phyloP scores from a whole-genome alignment of 805 yeast species.

The Candida easanensis region DNA sequence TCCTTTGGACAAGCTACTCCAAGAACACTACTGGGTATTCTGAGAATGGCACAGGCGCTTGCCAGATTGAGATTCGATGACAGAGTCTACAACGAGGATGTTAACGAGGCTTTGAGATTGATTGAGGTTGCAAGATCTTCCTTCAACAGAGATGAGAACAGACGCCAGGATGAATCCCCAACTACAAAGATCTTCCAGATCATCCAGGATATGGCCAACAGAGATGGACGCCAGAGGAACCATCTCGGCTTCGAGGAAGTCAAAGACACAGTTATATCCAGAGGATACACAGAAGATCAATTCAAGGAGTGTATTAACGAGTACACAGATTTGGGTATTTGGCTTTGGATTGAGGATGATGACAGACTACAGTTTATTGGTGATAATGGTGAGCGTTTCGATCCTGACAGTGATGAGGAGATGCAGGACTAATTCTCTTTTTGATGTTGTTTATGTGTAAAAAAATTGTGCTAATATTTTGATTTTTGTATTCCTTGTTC shows the following conservation, averaged over 20 bases:
- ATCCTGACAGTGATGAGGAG: conserved; percentile 17
- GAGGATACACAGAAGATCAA: conserved; percentile 82
- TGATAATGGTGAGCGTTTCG: conserved; percentile 18
- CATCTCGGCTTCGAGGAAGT: conserved; percentile 45
- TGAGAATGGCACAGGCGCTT: conserved; percentile 91
- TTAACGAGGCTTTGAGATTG: conserved; percentile 92
- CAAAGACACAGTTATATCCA: conserved; percentile 63
- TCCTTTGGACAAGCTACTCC: conserved; percentile 94
- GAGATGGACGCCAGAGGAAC: conserved; percentile 31
- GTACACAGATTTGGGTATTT: conserved; percentile 67
- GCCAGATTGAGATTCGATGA: conserved; percentile 85
- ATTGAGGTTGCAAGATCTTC: conserved; percentile 85
- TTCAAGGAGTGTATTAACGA: conserved; percentile 72
- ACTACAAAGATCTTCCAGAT: conserved; percentile 70
- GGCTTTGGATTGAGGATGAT: conserved; percentile 67
- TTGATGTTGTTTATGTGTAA: background rate
- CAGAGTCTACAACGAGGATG: conserved; percentile 71
- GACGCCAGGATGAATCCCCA: conserved; percentile 57
- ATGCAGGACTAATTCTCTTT: conserved; percentile 8
- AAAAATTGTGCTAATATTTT: background rate
- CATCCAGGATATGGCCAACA: conserved; percentile 55
- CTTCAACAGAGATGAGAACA: conserved; percentile 50
- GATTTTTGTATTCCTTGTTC: background rate
- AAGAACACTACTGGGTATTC: conserved; percentile 85
- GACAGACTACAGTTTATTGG: conserved; percentile 54